phyloP scores from a whole-genome alignment of 2,329 filamentous ascomycete species.

The Fusarium goolgardi region DNA sequence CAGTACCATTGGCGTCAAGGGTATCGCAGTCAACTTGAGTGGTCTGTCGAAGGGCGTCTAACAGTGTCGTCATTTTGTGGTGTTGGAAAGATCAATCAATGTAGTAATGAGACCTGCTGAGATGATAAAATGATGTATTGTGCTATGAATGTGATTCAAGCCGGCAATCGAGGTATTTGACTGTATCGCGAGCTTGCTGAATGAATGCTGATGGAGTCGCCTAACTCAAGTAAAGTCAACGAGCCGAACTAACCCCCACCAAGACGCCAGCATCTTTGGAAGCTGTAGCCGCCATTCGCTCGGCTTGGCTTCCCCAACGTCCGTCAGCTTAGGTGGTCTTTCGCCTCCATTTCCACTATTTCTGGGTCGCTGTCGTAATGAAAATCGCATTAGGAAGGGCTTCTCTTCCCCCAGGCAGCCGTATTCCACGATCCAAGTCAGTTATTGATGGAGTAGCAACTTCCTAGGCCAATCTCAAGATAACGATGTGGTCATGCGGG shows the following conservation, averaged over 20 bases:
- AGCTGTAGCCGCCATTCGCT: constrained; percentile 25
- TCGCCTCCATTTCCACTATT: constrained; percentile 30
- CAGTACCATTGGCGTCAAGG: constrained; percentile 50
- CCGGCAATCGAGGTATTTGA: constrained; percentile 7
- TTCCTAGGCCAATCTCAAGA: constrained; percentile 28
- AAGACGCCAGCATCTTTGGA: constrained; percentile 16
- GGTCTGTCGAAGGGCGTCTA: constrained; percentile 46
- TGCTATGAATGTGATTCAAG: not conserved
- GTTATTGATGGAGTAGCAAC: constrained; percentile 4
- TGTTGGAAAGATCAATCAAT: not conserved
- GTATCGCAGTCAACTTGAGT: constrained; percentile 53
- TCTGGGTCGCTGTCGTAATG: constrained; percentile 32
- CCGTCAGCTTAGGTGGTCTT: constrained; percentile 8
- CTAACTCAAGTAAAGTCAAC: constrained; percentile 10
- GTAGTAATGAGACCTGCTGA: too few species aligned
- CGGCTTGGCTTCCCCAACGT: constrained; percentile 32
- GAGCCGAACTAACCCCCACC: constrained; percentile 23
- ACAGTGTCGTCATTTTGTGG: constrained; percentile 43
- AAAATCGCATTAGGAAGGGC: not conserved
- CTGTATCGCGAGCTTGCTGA: constrained; percentile 1
- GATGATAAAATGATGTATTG: not conserved
- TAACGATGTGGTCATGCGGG: constrained; percentile 33
- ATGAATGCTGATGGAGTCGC: constrained; percentile 2
- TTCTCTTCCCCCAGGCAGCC: constrained; percentile 21
- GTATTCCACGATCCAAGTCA: constrained; percentile 11